Base-by-base conservation (phyloP, 2,329 filamentous ascomycete genomes). In the Cadophora sp. region DNA sequence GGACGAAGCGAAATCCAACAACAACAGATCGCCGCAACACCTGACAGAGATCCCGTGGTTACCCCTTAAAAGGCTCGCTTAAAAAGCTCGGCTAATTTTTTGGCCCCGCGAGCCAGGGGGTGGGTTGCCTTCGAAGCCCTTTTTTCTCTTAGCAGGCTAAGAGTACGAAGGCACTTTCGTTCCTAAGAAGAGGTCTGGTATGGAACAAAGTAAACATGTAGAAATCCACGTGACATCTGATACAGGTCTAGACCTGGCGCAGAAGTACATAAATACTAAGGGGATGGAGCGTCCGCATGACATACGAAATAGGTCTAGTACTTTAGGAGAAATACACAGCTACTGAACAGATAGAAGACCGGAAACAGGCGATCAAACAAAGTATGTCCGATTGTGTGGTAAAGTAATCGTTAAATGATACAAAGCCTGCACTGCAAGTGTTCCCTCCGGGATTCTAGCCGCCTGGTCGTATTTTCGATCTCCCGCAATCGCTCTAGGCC, bases 361-460 rank as follows among this genome's bases (percentile, higher is more conserved):
- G 12, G 16, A 53, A 53, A 29, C 50, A 53, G 2, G 50, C 16
- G 50, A 27, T 53, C 5, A 53, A 16, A 53, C 14, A 1, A 53
- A 53, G 24, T 53, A 2, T 12, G 6, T 53, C 6, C 1, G 16
- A 53, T 53, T 29, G 24, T 53, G 1, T 27, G 0, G 6, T 53
- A 1, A 53, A 11, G 1, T 53, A 53, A 53, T 6, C 24, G 9
- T 53, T 7, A 53, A 53, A 19, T 19, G 6, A 53, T 53, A 53
- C 24, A 53, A n/a, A 60, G 16, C 58, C 46, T 60, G 58, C 58
- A 60, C 34, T 8, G 19, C 19, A 19, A 40, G 58, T 46, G 34
- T 46, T 43, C 34, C 46, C 8, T 24, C 46, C 19, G 46, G 22
- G 34, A 34, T 60, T 60, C 34, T 9, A 60, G 43, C 48, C 22